Base-by-base conservation (phyloP, 192 early-diverging fungal genomes). In the Bifiguratus adelaidae region DNA sequence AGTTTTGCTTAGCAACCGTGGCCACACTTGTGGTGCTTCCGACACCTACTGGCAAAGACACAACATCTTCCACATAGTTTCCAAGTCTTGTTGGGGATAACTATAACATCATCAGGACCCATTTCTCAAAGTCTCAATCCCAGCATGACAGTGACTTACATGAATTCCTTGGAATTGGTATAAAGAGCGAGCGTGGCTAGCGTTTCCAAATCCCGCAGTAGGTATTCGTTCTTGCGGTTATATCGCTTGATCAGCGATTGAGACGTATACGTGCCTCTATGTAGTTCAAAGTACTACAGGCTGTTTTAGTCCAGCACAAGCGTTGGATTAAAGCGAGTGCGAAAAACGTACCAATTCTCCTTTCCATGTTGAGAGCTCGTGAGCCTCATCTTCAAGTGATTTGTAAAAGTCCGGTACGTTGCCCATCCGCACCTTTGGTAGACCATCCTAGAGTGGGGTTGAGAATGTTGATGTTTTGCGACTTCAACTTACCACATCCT, bases 201-300 rank as follows among this genome's bases (percentile, higher is more conserved):
- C 42, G 88, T 58, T 55, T 99, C 94, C 16, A 92, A 67, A 42
- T 95, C 80, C 6, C 87, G 80, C 30, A 99, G 62, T 47, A 96
- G 59, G 4, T 83, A 60, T 66, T 99, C 96, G 13, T 74, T 73
- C 30, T 71, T 74, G 5, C 96, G 82, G 65, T 99, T 99, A 50
- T 71, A 76, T 43, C 79, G 73, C 56, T 99, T 99, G 26, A 76
- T 81, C 3, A 68, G 53, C 2, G 86, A 88, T 53, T 97, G 94
- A 2, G 94, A 74, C 1, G 96, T 99, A 63, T 96, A 97, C 38
- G 92, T 97, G 43, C 96, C 96, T 42, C 96, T 79, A 62, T 99
- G 96, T 21, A 97, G 77, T 64, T 99, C 96, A 78, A 96, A 89
- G 60, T 98, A 96, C 67, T 82, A 55, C 11, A 18, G 22, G 34